Evolutionary conservation across 352 stramenopile genomes (phyloP), one percentile per base, ranked within the genome.

Genomic region (Aphanomyces stellatus): DNA sequence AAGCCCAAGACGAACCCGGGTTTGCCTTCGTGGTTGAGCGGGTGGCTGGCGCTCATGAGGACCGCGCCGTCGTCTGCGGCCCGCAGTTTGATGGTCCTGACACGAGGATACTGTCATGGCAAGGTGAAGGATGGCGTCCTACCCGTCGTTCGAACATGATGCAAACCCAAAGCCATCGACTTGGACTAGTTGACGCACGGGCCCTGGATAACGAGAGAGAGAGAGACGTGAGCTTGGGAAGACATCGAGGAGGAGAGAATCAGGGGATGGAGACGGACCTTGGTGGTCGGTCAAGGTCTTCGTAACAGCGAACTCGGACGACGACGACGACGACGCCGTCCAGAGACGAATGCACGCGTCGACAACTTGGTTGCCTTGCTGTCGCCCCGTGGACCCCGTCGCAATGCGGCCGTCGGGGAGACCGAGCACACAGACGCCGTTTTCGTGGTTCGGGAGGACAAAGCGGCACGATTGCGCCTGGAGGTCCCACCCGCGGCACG

Each of bases 131-230:
- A 62, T n/a, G 30, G 35, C 19, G 60, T 49, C 22, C 34, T 64
- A 82, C 74, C 85, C 85, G 49, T 94, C 85, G 65, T 94, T 94
- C 2, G 85, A 94, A 68, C 85, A 94, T 55, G 82, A 91, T 25
- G 90, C 80, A 62, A 91, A 94, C 41, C 85, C 83, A 30, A 91
- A 76, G 7, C 79, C 74, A 1, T 81, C 79, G 31, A 92, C 65
- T 22, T 88, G 48, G 6, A 72, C 81, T 11, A 94, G 69, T 72
- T 91, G 82, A 2, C 85, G 81, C 31, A 94, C 87, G 0, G 85
- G 83, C 1, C 85, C 85, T 35, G n/a, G n/a, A n/a, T n/a, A n/a
- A n/a, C n/a, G n/a, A n/a, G n/a, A n/a, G n/a, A n/a, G n/a, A n/a
- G n/a, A n/a, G n/a, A n/a, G n/a, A n/a, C n/a, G n/a, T n/a, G n/a